Conservation (phyloP, 176 grass and related monocot genomes). For the Secale cereale region DNA sequence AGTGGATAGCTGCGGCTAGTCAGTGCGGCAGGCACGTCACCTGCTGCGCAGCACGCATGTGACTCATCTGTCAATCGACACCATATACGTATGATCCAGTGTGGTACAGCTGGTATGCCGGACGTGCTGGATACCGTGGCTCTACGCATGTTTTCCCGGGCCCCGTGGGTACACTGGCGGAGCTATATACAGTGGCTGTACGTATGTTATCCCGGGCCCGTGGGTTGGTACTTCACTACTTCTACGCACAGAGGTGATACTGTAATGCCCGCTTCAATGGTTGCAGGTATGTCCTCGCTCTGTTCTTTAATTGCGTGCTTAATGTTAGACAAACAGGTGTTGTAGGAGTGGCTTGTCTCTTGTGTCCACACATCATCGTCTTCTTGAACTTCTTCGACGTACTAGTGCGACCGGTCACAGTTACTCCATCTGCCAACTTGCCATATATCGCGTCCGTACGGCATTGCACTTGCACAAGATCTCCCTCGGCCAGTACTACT, state of each 20-base stretch:
- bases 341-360: too few species aligned
- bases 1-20: not conserved
- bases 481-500: not conserved
- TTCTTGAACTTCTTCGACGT: too few species aligned
- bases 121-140: not conserved
- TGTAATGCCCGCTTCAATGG: not conserved
- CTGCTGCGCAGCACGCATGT: not conserved
- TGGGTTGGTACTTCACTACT: too few species aligned
- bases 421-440: not conserved
- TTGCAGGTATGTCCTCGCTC: too few species aligned
- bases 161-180: too few species aligned
- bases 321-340: too few species aligned
- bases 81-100: too few species aligned
- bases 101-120: too few species aligned
- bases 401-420: not conserved
- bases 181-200: not conserved
- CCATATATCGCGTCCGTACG: not conserved
- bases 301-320: too few species aligned
- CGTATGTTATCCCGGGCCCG: not conserved
- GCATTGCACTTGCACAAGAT: not conserved
- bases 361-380: too few species aligned
- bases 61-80: not conserved
- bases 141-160: not conserved
- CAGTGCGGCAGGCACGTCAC: conserved; percentile 7
- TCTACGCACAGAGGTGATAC: not conserved